Evolutionary conservation across 129 eudicot species (phyloP).

Genomic region (Daucus carota): DH1_v3.0 NC_030382.2:44594501-44595000

Average conservation of each 20-base stretch:
- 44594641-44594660: not conserved
- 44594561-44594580: not conserved
- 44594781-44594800: too few relatives aligned
- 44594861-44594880: not conserved
- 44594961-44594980: not conserved
- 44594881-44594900: not conserved
- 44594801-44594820: too few relatives aligned
- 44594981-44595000: not conserved
- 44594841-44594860: not conserved
- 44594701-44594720: constrained; percentile 6
- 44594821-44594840: not conserved
- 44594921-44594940: not conserved
- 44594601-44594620: too few relatives aligned
- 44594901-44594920: not conserved
- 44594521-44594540: too few relatives aligned
- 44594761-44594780: constrained; percentile 10
- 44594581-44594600: not conserved
- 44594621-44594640: not conserved
- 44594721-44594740: not conserved
- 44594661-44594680: not conserved
- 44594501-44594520: not conserved
- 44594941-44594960: not conserved
- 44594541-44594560: not conserved
- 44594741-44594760: not conserved
- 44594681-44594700: not conserved